Evolutionary conservation across 2,329 filamentous ascomycete species (phyloP).

Genomic region (Cladobotryum protrusum): DNA sequence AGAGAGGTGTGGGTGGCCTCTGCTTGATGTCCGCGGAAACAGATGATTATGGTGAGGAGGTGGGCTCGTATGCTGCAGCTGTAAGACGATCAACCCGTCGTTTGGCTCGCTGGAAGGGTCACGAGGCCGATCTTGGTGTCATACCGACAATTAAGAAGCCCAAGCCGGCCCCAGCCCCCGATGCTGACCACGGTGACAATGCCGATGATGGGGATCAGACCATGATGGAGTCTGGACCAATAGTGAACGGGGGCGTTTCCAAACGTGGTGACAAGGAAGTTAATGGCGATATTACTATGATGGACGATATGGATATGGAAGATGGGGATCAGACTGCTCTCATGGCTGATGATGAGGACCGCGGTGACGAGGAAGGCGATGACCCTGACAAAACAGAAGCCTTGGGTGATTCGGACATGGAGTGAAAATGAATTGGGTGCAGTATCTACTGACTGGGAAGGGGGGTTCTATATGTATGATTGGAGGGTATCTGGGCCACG

Average conservation of each 20-base stretch:
- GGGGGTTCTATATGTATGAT: too few species aligned
- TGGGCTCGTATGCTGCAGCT: conserved; percentile 58
- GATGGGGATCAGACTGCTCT: conserved; percentile 35
- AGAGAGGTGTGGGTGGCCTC: conserved; percentile 57
- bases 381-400: conserved; percentile 34
- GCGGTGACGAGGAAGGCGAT: conserved; percentile 42
- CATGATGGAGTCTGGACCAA: conserved; percentile 2
- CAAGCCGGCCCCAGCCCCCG: conserved; percentile 21
- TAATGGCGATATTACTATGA: conserved; percentile 37
- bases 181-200: conserved; percentile 21
- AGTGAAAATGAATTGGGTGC: conserved; percentile 15
- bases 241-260: conserved; percentile 6
- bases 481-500: conserved; percentile 37
- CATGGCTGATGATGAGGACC: conserved; percentile 33
- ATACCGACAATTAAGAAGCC: conserved; percentile 40
- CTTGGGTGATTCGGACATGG: conserved; percentile 31
- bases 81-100: conserved; percentile 58
- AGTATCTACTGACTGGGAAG: too few species aligned
- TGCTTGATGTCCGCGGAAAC: conserved; percentile 54
- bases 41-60: conserved; percentile 74
- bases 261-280: conserved; percentile 19
- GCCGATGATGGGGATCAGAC: conserved; percentile 22
- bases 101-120: conserved; percentile 61
- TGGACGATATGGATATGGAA: conserved; percentile 51
- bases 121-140: conserved; percentile 39